Base-by-base conservation (phyloP, 441 rosid species). In the Dalechampia spathulata region DNA sequence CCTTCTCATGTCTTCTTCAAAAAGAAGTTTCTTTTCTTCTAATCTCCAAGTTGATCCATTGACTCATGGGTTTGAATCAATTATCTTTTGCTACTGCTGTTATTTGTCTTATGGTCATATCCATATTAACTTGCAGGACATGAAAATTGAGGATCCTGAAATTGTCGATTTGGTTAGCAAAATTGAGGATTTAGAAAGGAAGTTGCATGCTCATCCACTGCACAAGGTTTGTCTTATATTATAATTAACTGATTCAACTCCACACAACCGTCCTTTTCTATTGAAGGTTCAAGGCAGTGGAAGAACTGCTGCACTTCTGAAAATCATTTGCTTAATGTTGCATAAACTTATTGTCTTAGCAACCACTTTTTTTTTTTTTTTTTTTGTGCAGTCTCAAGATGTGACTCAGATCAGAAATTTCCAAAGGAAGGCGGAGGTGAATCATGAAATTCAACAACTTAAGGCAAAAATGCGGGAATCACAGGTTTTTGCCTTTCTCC, bases 381-480 rank as follows among this genome's bases (percentile, higher is more conserved):
- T n/a, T 38, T 69, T 51, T 48, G 16, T 68, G 74, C 79, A 89
- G 97, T 81, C 91, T 64, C 89, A 85, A 74, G 93, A 87, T 78
- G 83, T 75, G 61, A 70, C 79, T 73, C 99, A 93, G 68, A 75
- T 83, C 47, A 85, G 65, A 68, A 70, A 83, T 69, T 85, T 83
- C 62, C 82, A 90, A 65, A 77, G 91, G 68, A 93, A 93, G 72
- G 97, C 97, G 2, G 97, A 86, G 74, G 86, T 85, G 65, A 87
- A 87, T 75, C 96, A 80, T 72, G 95, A 90, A 76, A 83, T 89
- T 78, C 97, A 93, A 74, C 97, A 79, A 65, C 85, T 85, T 60
- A 93, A 85, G 77, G 78, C 80, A n/a, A 93, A 93, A 75, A 89
- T 87, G 96, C 88, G 95, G 10, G 99, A 93, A 39, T 93, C 99